Conservation (phyloP, 352 stramenopile species). For the Aphanomyces euteiches region DNA sequence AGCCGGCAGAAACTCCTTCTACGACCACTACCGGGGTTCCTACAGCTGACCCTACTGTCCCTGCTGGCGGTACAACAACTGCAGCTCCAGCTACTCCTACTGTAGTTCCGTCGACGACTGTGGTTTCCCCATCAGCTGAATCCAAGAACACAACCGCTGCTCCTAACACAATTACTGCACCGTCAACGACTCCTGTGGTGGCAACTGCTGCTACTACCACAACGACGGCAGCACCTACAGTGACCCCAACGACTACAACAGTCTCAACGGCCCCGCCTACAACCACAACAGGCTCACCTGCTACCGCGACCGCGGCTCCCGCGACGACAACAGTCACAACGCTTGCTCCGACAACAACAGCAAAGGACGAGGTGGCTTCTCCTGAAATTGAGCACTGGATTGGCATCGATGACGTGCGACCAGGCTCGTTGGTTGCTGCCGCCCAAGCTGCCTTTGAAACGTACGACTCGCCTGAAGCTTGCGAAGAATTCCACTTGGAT, state of each 20-base stretch:
- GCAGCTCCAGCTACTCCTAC: neutral
- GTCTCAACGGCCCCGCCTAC: neutral
- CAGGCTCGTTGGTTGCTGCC: neutral
- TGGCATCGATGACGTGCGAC: conserved; percentile 10
- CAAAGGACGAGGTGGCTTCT: neutral
- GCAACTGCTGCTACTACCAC: neutral
- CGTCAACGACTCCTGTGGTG: neutral
- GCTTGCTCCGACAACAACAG: neutral
- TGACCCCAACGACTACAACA: neutral
- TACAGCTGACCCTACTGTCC: neutral
- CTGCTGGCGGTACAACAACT: neutral
- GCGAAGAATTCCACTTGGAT: neutral
- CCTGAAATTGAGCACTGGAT: conserved; percentile 4
- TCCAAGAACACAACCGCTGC: too few species aligned
- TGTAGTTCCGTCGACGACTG: neutral
- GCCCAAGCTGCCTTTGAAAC: conserved; percentile 2
- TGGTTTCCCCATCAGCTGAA: neutral
- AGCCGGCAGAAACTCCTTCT: neutral
- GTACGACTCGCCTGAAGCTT: neutral
- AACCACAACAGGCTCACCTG: neutral
- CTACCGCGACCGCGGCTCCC: neutral
- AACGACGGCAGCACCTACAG: neutral
- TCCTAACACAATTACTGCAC: neutral
- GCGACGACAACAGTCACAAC: neutral
- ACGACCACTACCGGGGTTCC: neutral